Evolutionary conservation across 129 eudicot genomes (phyloP).

Genomic region (Pseudognaphalium luteoalbum): DNA sequence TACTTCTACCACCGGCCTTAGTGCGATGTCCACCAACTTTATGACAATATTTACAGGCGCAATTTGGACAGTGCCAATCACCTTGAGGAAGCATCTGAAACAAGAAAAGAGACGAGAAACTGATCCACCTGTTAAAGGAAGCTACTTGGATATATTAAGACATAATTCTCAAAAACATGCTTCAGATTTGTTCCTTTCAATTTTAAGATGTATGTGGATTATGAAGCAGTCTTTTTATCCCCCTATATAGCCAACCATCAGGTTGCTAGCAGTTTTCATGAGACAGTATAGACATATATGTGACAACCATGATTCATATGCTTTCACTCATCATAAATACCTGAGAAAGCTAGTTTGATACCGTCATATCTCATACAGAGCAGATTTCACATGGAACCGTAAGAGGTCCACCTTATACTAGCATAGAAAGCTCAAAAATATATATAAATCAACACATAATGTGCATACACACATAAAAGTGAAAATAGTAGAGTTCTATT

Average conservation of each 20-base stretch:
- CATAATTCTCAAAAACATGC: neutral
- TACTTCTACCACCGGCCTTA: conserved; percentile 26
- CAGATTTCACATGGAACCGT: neutral
- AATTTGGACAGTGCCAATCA: conserved; percentile 90
- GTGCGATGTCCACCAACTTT: conserved; percentile 25
- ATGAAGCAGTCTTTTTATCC: neutral
- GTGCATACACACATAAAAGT: neutral
- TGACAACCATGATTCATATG: neutral
- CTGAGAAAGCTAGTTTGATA: neutral
- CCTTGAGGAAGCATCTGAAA: conserved; percentile 80
- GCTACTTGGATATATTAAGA: neutral
- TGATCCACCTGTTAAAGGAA: neutral
- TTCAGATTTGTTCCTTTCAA: neutral
- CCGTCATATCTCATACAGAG: too few species aligned
- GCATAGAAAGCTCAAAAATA: neutral
- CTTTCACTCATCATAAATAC: neutral
- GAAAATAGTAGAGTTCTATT: neutral
- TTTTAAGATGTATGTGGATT: too few species aligned
- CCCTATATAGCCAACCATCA: neutral
- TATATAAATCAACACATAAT: neutral
- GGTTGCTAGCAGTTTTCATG: neutral
- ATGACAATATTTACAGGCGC: conserved; percentile 75
- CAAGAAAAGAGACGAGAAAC: neutral
- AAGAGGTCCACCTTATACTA: neutral
- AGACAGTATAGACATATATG: neutral